Evolutionary conservation across 495 filamentous ascomycete genomes (phyloP), one percentile per base, ranked within the genome.

Genomic region (Penicillium coffeae): DNA sequence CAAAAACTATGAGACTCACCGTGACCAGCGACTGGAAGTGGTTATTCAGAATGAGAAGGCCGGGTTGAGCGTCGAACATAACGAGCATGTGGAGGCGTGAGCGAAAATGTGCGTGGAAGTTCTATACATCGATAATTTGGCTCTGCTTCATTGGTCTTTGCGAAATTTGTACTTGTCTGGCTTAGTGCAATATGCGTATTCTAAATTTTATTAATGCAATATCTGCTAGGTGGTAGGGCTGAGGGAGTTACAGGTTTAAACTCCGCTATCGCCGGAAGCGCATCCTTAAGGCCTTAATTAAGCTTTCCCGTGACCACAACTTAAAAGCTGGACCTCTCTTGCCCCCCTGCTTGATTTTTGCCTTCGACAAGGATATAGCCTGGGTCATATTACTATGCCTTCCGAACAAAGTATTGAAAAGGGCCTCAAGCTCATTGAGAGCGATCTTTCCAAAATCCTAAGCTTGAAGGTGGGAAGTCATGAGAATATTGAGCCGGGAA

Each of bases 341-440:
- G 6, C 6, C 4, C 35, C 12, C 13, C 15, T 14, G 6, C 5
- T 18, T n/a, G 13, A 37, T 37, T 41, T 22, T 41, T 16, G 38
- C 18, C 38, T 18, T 20, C 20, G 8, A n/a, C 35, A 43, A 4
- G 25, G 10, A 30, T 30, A 10, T n/a, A n/a, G n/a, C n/a, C n/a
- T 30, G 25, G 10, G 25, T 25, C 40, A 21, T n/a, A 41, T 13
- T 38, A 61, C 42, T 25, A 70, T 72, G 68, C 65, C 63, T 4
- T 48, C 64, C 10, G 50, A 56, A n/a, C 50, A 54, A 7, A 63
- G 60, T 15, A 48, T 70, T 51, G 42, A 66, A 30, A 44, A 42
- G 5, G 63, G 56, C 37, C 43, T 70, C 22, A 42, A 57, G 19
- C 58, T 69, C 40, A 63, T 72, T 50, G 47, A 71, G 47, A 62